Conservation (phyloP, 257 asterid genomes). For the Plectranthus barbatus region DNA sequence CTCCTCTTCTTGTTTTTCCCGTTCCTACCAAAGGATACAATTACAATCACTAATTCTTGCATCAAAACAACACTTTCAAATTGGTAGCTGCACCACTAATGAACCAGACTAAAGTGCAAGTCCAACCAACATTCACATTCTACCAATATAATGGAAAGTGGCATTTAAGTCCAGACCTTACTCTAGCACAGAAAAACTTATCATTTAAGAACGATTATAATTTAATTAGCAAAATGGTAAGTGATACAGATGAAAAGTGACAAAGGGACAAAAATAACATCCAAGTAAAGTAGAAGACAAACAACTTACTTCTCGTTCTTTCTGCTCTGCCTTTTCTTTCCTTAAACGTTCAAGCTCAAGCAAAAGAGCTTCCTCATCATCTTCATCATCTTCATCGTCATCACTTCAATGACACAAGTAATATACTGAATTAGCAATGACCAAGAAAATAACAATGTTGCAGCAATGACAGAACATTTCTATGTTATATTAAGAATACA, state of each 20-base stretch:
- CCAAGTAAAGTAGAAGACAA: not conserved
- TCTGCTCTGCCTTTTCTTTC: slow-evolving; percentile 88
- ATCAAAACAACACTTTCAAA: not conserved
- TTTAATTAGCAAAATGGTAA: not conserved
- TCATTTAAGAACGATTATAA: too few relatives aligned
- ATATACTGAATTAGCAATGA: not conserved
- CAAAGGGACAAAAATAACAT: not conserved
- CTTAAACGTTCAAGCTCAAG: slow-evolving; percentile 88
- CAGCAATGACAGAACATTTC: not conserved
- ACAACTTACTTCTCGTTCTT: slow-evolving; percentile 57
- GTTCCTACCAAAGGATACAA: slow-evolving; percentile 45
- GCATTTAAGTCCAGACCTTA: not conserved
- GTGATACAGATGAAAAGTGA: not conserved
- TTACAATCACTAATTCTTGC: slow-evolving; percentile 4
- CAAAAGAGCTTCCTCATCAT: slow-evolving; percentile 86
- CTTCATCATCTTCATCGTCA: slow-evolving; percentile 58
- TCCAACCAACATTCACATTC: not conserved
- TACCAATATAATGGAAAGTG: not conserved
- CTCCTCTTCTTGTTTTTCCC: slow-evolving; percentile 61
- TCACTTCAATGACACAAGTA: slow-evolving; percentile 25
- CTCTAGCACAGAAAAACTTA: not conserved
- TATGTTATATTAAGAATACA: not conserved
- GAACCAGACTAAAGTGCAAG: not conserved
- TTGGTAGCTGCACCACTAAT: not conserved
- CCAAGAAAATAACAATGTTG: not conserved